Evolutionary conservation across 2,329 filamentous ascomycete species (phyloP), one percentile per base, ranked within the genome.

Genomic region (Colletotrichum orbiculare): DNA sequence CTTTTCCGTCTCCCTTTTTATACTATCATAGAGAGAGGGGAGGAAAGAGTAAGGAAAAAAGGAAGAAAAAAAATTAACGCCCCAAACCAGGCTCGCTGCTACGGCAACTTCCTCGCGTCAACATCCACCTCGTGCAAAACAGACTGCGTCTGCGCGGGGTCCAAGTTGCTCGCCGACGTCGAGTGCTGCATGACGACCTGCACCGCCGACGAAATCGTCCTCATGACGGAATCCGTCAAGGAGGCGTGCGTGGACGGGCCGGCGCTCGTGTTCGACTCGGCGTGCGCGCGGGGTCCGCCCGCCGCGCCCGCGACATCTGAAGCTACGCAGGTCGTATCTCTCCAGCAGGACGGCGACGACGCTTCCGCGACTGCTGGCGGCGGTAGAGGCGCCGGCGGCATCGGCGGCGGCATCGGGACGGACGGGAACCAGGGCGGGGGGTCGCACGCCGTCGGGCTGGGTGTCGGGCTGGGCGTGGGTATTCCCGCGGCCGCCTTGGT

Each of bases 211-310:
- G 43, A 57, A 10, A 43, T 41, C 3, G 43, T 43, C 15, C 48
- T 25, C 13, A 6, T 57, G 12, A 35, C 54, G 35, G 34, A 34
- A 15, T 57, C 45, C 13, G 35, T 48, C 12, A 37, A 41, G 37
- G 42, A 49, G 17, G 11, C 42, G 15, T 57, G 54, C 38, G 17
- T 17, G 4, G 45, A 57, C 45, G 54, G 54, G 10, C 41, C 34
- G n/a, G 13, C 43, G 43, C 25, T 15, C 17, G 54, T 69, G 10
- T 69, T 47, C 49, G 79, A 76, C 62, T 75, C 74, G 59, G 76
- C 76, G 1, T 76, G 73, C 52, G 79, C 77, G 67, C 74, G 74
- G 15, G 73, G 42, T 8, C 4, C 4, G 25, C 25, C 25, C 25
- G 25, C 25, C 25, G 25, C 25, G 25, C 25, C 25, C 25, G 25